Percentiles rank a stretch among this genome's conserved stretches.
phyloP scores from a whole-genome alignment of 2,329 filamentous ascomycete genomes.

The Ophioceras dolichostomum region DNA sequence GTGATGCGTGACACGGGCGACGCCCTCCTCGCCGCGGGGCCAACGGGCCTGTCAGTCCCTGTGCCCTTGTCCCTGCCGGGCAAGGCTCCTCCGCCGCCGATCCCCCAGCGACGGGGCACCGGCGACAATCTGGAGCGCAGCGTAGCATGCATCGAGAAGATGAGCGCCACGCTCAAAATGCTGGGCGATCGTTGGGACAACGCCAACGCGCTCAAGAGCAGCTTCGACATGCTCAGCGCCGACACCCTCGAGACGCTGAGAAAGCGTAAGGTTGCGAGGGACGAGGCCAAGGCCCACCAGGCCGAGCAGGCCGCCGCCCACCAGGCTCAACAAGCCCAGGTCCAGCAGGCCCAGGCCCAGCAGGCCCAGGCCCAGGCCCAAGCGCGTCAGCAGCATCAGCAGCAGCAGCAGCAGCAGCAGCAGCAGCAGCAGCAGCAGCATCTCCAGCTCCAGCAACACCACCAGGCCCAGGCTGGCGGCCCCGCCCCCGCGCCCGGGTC shows the following conservation, averaged over 20 bases:
- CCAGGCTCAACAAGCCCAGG: constrained; percentile 15
- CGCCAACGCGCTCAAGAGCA: constrained; percentile 37
- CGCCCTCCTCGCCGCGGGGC: constrained; percentile 39
- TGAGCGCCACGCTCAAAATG: constrained; percentile 38
- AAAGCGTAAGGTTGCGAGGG: constrained; percentile 22
- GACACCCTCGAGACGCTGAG: constrained; percentile 30
- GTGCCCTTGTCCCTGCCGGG: constrained; percentile 30
- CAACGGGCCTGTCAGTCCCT: constrained; percentile 28
- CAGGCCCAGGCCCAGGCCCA: constrained; percentile 13
- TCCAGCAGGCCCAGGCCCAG: constrained; percentile 13
- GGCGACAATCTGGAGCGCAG: constrained; percentile 43
- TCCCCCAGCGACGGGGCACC: constrained; percentile 23
- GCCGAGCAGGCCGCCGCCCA: constrained; percentile 8
- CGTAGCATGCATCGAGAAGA: constrained; percentile 39
- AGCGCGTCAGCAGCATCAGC: constrained; percentile 16
- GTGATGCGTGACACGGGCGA: constrained; percentile 47
- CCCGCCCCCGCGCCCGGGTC: too few species aligned
- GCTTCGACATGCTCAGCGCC: constrained; percentile 37
- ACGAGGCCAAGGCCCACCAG: constrained; percentile 5
- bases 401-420: constrained; percentile 14
- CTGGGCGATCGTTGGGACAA: constrained; percentile 50
- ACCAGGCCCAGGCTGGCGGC: constrained; percentile 11
- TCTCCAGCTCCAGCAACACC: constrained; percentile 19
- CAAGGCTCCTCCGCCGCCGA: constrained; percentile 36
- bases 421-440: constrained; percentile 19